Evolutionary conservation across 208 protist species (phyloP), one percentile per base, ranked within the genome.

Genomic region (Wallacemonas sp.): DNA sequence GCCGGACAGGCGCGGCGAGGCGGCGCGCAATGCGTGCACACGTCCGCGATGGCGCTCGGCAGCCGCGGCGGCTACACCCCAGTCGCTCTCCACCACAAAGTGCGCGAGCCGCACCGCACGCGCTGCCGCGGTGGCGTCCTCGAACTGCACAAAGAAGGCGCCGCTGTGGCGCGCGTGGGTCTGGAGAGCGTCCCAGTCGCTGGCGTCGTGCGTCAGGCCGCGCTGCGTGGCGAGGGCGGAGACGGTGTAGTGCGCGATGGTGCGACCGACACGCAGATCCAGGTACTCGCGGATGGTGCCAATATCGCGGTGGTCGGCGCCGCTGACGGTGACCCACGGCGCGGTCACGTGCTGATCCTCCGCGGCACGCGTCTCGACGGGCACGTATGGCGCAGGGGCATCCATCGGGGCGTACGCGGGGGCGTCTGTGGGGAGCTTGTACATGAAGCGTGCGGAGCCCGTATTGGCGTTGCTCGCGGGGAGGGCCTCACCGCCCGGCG

Each of bases 231-330:
- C 36, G 38, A 44, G 54, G 29, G 32, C 82, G 76, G 23, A 72
- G 25, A 33, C 20, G 5, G 48, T 55, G 46, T 67, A 62, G 70
- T 92, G 84, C 14, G 72, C 78, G n/a, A 87, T 72, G 11, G 86
- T 91, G 52, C 73, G 76, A n/a, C 89, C 89, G 31, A 89, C 76
- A 62, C 65, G 70, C 52, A 76, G 52, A 45, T 94, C 89, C n/a
- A 94, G 72, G 66, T 72, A 90, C 67, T 86, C 84, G n/a, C 87
- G 84, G 59, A 91, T 76, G 39, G 84, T 74, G 32, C 88, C 62
- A 49, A 89, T 77, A 46, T 61, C 71, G 44, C 65, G 61, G 1
- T 67, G 45, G 2, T 62, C 74, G 2, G 72, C 79, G 1, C 82
- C 82, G 32, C 71, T 80, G 12, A 91, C 59, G 16, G 72, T 68